Conservation (phyloP, 306 rosid species). For the Trifolium subterraneum region DNA sequence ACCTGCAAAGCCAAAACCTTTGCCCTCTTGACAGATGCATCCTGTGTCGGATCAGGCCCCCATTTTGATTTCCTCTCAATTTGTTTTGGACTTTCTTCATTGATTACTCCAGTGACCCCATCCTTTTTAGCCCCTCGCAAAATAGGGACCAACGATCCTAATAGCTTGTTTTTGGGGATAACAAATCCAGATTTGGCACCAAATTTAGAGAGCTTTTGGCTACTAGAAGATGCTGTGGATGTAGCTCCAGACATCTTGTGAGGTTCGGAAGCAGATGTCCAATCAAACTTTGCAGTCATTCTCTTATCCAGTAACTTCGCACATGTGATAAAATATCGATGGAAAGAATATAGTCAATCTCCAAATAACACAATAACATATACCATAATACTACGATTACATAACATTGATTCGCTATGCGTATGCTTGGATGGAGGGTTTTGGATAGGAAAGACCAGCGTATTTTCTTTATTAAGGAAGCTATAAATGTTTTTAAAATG, state of each 20-base stretch:
- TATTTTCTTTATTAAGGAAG: too few species aligned
- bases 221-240: conserved; percentile 51
- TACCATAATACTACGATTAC: conserved; percentile 2
- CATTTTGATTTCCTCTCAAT: conserved; percentile 76
- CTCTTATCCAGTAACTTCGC: conserved; percentile 42
- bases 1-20: conserved; percentile 93
- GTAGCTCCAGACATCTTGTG: conserved; percentile 67
- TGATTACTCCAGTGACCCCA: conserved; percentile 54
- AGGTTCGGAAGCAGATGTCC: conserved; percentile 51
- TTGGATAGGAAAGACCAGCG: too few species aligned
- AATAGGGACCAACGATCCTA: conserved; percentile 83
- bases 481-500: too few species aligned
- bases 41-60: conserved; percentile 81
- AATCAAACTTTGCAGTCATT: conserved; percentile 59
- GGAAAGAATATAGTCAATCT: conserved; percentile 28
- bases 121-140: conserved; percentile 63
- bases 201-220: conserved; percentile 79
- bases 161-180: conserved; percentile 89
- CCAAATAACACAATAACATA: conserved; percentile 15
- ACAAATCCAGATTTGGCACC: conserved; percentile 87
- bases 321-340: neutral
- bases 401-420: neutral
- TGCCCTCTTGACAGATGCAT: conserved; percentile 69
- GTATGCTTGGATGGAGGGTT: too few species aligned
- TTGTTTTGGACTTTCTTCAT: conserved; percentile 65